Base-by-base conservation (phyloP, 2,329 filamentous ascomycete genomes). In the Alternaria novae-zelandiae region DNA sequence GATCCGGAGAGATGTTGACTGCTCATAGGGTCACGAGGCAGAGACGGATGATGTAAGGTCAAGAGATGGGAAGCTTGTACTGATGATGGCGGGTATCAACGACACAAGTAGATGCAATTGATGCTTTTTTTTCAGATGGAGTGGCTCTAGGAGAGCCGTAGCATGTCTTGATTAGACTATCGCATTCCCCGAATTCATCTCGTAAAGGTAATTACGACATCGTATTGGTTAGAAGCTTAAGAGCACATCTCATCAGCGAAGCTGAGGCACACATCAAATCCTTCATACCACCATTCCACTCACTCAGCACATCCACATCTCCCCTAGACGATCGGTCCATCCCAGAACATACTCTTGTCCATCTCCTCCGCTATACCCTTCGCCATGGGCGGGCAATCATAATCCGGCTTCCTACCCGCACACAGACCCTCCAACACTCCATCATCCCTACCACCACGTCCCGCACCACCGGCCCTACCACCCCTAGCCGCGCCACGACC, bases 301-400 rank as follows among this genome's bases (percentile, higher is more conserved):
- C 15, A 9, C 15, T 17, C 5, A 21, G 20, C 13, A 30, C 26
- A 43, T 25, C 0, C 20, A 4, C 57, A 32, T 25, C 17, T 43
- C 10, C 21, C 13, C 61, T 69, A 72, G 25, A 71, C 61, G 46
- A 78, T 74, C 11, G 63, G 59, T 25, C 30, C 64, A 51, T 73
- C 67, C 73, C 74, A 78, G 43, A 79, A 79, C 68, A 78, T 64
- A 3, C 68, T 66, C 66, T 65, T 70, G 2, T 64, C 67, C 61
- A 78, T 53, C 65, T 78, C 76, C 61, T 72, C 72, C 43, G 75
- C 63, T 50, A 62, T 67, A 3, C 75, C 75, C 68, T 76, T 78
- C 1, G 76, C 75, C 45, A 73, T 21, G 25, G 75, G 75, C 49
- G 66, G 64, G 45, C 20, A 66, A 8, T 64, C 56, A 3, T 54